A percentile compares a stretch with the other conserved stretches of the same genome.
Evolutionary conservation across 2,329 filamentous ascomycete genomes (phyloP).

Genomic region (Dothiorella sarmentorum): DNA sequence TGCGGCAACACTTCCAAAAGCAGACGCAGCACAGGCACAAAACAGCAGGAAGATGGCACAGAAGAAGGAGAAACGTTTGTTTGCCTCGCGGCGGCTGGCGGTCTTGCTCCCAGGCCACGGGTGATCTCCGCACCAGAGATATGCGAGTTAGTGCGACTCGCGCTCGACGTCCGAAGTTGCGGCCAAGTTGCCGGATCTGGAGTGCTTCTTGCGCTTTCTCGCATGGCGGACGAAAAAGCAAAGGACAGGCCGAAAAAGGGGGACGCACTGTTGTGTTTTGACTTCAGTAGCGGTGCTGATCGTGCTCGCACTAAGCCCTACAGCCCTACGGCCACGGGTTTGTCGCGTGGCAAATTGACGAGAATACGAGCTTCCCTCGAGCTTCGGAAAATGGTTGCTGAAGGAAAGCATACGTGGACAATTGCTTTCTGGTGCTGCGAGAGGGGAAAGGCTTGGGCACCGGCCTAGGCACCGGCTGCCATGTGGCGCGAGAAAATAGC

Average conservation of each 20-base stretch:
- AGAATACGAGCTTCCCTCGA: neutral
- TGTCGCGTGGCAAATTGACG: neutral
- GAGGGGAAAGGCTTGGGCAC: no score
- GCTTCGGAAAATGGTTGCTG: no score
- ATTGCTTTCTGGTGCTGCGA: no score
- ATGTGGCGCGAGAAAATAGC: no score
- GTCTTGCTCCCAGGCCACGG: neutral
- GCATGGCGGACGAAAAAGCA: neutral
- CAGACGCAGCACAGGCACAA: neutral
- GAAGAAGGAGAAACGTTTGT: no score
- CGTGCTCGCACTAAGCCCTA: neutral
- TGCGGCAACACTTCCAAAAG: neutral
- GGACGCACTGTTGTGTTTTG: neutral
- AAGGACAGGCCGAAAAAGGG: neutral
- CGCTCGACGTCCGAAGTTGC: slow-evolving; percentile 10
- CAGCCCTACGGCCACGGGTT: slow-evolving; percentile 2
- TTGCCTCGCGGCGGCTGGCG: neutral
- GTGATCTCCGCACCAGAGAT: neutral
- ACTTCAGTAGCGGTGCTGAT: neutral
- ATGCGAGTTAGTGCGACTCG: neutral
- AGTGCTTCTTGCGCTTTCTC: neutral
- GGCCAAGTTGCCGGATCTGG: neutral
- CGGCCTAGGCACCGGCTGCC: no score
- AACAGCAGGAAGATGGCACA: neutral
- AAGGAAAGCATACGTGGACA: no score